Conservation (phyloP, 2,329 filamentous ascomycete species). For the Emmonsia crescens region DNA sequence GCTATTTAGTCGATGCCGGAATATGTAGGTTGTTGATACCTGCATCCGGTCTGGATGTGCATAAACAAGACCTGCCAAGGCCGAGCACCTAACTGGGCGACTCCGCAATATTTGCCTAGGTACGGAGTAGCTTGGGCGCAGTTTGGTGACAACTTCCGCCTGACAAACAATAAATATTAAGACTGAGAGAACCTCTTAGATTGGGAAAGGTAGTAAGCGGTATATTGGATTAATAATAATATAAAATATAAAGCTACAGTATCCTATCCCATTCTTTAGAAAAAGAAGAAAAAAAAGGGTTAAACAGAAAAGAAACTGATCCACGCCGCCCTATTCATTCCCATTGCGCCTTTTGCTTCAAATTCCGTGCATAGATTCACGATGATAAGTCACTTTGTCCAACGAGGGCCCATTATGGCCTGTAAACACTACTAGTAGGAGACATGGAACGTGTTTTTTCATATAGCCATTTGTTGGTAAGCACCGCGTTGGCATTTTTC, state of each 20-base stretch:
- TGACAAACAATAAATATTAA: not conserved
- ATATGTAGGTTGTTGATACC: not conserved
- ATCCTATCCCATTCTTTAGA: not conserved
- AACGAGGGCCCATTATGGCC: slow-evolving; percentile 1
- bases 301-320: not conserved
- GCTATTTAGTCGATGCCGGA: not conserved
- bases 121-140: not conserved
- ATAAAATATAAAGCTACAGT: not conserved
- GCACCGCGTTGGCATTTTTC: slow-evolving; percentile 60
- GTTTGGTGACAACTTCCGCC: not conserved
- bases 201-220: not conserved
- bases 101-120: not conserved
- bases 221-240: not conserved
- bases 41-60: not conserved
- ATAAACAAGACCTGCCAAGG: not conserved
- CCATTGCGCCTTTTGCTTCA: not conserved
- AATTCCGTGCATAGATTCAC: not conserved
- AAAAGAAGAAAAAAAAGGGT: not conserved
- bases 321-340: not conserved
- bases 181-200: not conserved
- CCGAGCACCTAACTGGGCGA: not conserved
- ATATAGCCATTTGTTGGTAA: slow-evolving; percentile 94
- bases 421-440: slow-evolving; percentile 26
- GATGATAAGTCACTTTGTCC: not conserved
- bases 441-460: slow-evolving; percentile 53